Evolutionary conservation across 176 grass and related monocot species (phyloP).

Genomic region (Musa itinerans): DNA sequence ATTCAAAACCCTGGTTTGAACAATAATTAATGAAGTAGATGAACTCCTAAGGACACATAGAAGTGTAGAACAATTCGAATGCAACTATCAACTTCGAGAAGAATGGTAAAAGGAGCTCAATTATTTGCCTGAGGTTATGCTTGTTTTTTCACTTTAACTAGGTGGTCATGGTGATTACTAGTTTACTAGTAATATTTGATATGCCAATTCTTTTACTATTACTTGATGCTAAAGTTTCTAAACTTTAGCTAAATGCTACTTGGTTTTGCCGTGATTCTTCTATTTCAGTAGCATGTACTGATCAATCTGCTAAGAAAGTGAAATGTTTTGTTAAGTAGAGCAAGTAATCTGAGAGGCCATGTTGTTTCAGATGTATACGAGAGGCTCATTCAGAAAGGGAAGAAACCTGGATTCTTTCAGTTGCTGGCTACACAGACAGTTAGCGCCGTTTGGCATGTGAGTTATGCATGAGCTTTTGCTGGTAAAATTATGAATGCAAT

Average conservation of each 20-base stretch:
- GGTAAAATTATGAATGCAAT: neutral
- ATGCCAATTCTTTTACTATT: neutral
- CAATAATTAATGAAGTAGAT: no score
- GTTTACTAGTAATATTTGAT: neutral
- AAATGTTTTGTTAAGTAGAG: conserved; percentile 13
- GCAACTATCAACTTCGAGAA: neutral
- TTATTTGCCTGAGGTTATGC: neutral
- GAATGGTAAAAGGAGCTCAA: neutral
- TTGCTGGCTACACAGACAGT: conserved; percentile 90
- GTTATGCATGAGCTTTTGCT: conserved; percentile 17
- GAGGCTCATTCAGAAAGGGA: conserved; percentile 88
- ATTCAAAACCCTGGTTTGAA: no score
- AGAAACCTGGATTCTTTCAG: conserved; percentile 94
- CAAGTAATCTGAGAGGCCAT: conserved; percentile 13
- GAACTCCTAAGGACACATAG: neutral
- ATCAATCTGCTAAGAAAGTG: neutral
- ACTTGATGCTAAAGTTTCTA: neutral
- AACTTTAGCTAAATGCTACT: neutral
- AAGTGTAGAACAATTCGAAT: neutral
- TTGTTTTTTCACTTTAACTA: neutral
- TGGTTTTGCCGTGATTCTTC: neutral
- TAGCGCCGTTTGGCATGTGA: conserved; percentile 95
- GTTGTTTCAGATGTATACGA: conserved; percentile 85
- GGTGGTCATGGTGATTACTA: neutral
- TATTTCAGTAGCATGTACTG: neutral